These are phyloP conservation scores for Microcyclospora pomicola DNA, from an alignment of 2,329 filamentous ascomycete species.

Conservation along the genomic window DNA sequence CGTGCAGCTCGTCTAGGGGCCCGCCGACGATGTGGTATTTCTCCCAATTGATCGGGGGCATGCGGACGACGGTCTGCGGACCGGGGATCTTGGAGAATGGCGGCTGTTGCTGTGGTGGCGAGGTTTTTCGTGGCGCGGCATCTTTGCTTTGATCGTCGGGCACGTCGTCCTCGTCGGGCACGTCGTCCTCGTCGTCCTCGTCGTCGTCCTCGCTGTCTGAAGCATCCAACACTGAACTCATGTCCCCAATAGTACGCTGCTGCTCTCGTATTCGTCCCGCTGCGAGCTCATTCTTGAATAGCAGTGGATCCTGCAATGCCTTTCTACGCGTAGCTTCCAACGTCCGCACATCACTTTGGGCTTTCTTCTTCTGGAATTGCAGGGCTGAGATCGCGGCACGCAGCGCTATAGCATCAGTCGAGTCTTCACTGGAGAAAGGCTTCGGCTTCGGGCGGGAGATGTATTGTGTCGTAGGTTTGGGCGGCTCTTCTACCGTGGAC, in stretches of 20 bases:
- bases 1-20: constrained; percentile 69
- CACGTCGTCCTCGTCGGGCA: constrained; percentile 13
- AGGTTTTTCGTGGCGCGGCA: not conserved
- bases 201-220: constrained; percentile 16
- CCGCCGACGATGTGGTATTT: constrained; percentile 86
- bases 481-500: constrained; percentile 5
- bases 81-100: constrained; percentile 54
- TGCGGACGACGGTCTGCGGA: constrained; percentile 70
- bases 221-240: constrained; percentile 25
- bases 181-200: constrained; percentile 16
- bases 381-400: constrained; percentile 74
- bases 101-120: constrained; percentile 1
- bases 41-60: constrained; percentile 84
- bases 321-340: constrained; percentile 56
- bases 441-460: constrained; percentile 29
- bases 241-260: constrained; percentile 16
- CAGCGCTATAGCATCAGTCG: constrained; percentile 78
- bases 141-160: constrained; percentile 10
- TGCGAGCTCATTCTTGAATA: constrained; percentile 55
- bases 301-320: constrained; percentile 56
- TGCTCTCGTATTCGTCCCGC: constrained; percentile 38
- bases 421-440: constrained; percentile 39
- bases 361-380: constrained; percentile 71
- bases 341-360: constrained; percentile 57
- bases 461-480: constrained; percentile 19